These are phyloP conservation scores for Penicillium roqueforti DNA, from an alignment of 495 filamentous ascomycete species.

Conservation along the genomic window DNA sequence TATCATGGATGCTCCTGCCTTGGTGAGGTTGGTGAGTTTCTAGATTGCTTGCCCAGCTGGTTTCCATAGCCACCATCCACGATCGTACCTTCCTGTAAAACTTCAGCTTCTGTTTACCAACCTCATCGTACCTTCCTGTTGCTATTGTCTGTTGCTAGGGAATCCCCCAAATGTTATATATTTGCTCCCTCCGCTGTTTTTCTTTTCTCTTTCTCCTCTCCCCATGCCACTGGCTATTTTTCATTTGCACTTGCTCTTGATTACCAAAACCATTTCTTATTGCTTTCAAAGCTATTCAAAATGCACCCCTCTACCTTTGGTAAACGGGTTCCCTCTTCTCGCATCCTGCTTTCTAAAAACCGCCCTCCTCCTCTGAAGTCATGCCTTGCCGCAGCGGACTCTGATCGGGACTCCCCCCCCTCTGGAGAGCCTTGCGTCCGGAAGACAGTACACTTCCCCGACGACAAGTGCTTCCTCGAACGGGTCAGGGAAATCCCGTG, in stretches of 20 bases:
- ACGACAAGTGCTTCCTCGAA: background rate
- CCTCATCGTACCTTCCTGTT: background rate
- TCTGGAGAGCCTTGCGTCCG: background rate
- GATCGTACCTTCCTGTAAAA: background rate
- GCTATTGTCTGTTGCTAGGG: background rate
- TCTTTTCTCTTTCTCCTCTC: constrained; percentile 1
- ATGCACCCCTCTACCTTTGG: background rate
- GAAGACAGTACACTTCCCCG: constrained; percentile 1
- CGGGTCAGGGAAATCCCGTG: background rate
- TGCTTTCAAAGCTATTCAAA: background rate
- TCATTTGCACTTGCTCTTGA: background rate
- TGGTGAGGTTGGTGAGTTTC: background rate
- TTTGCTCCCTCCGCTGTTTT: background rate
- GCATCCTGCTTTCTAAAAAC: background rate
- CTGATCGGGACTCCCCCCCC: background rate
- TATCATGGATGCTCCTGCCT: background rate
- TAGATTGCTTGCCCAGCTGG: background rate
- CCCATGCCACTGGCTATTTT: constrained; percentile 1
- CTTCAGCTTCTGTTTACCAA: background rate
- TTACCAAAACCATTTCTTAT: background rate
- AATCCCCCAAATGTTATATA: background rate
- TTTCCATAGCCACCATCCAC: background rate
- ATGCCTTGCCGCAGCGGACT: background rate
- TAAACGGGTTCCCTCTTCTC: background rate
- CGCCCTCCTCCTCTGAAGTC: background rate